phyloP scores from a whole-genome alignment of 306 rosid genomes.

The Vigna trinervia region DNA sequence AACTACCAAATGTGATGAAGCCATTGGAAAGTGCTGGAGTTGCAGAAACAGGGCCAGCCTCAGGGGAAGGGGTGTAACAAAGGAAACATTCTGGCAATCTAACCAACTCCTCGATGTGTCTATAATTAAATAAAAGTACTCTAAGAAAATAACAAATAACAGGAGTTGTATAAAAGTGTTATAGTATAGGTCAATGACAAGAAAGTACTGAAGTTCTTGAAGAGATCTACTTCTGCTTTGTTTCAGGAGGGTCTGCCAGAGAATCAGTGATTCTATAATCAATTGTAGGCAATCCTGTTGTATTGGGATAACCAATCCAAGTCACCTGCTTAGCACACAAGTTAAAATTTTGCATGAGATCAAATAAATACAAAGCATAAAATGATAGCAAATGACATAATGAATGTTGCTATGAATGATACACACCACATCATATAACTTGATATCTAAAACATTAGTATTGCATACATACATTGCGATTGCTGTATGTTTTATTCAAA shows the following conservation, averaged over 20 bases:
- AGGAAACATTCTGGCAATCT: conserved; percentile 32
- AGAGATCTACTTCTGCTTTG: conserved; percentile 84
- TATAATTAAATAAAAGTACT: not conserved
- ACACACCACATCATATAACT: not conserved
- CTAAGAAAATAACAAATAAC: conserved; percentile 2
- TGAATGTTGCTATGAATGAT: conserved; percentile 19
- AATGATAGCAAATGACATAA: conserved; percentile 30
- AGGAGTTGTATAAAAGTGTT: conserved; percentile 26
- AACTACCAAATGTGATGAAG: conserved; percentile 25
- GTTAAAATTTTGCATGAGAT: conserved; percentile 24
- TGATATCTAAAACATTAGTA: conserved; percentile 9
- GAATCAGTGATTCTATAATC: conserved; percentile 97
- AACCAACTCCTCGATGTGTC: conserved; percentile 20
- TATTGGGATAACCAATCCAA: conserved; percentile 99
- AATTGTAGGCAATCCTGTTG: conserved; percentile 95
- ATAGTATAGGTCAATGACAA: conserved; percentile 42
- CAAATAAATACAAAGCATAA: conserved; percentile 18
- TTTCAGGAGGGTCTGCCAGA: conserved; percentile 82
- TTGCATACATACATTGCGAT: not conserved
- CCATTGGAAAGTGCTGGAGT: conserved; percentile 27
- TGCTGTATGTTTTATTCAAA: not conserved
- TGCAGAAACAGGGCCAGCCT: conserved; percentile 28
- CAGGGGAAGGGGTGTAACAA: conserved; percentile 30
- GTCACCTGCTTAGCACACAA: conserved; percentile 67
- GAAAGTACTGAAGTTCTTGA: conserved; percentile 42